Percentiles rank a stretch among this genome's conserved stretches.
Evolutionary conservation across 2,329 filamentous ascomycete genomes (phyloP).

Genomic region (Graphium sp.): DNA sequence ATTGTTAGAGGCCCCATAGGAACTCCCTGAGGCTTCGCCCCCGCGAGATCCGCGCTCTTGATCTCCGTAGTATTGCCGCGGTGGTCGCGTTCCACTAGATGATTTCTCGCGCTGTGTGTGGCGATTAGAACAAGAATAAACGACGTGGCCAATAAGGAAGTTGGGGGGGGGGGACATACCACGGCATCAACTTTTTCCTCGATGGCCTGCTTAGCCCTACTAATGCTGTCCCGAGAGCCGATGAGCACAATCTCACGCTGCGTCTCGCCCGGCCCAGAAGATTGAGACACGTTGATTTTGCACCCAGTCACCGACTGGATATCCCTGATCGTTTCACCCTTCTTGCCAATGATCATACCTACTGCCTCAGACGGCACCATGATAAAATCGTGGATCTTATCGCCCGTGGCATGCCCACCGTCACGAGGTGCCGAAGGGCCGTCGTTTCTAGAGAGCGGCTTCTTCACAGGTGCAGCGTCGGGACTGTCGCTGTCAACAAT

Average conservation of each 20-base stretch:
- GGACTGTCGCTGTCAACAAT: slow-evolving; percentile 85
- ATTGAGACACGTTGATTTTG: slow-evolving; percentile 86
- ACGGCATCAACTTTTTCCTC: slow-evolving; percentile 86
- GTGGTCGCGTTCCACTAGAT: slow-evolving; percentile 2
- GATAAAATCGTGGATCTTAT: slow-evolving; percentile 55
- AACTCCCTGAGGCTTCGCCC: slow-evolving; percentile 20
- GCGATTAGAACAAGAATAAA: neutral
- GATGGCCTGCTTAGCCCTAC: slow-evolving; percentile 66
- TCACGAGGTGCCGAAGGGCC: slow-evolving; percentile 14
- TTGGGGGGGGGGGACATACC: slow-evolving; percentile 30
- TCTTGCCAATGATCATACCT: slow-evolving; percentile 93
- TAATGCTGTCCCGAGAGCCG: slow-evolving; percentile 61
- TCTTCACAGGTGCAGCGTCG: slow-evolving; percentile 22
- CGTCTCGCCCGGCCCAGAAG: slow-evolving; percentile 58
- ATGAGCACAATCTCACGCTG: slow-evolving; percentile 79
- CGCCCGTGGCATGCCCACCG: slow-evolving; percentile 16
- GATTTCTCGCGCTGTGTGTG: neutral
- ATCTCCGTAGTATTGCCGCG: slow-evolving; percentile 2
- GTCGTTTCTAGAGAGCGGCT: slow-evolving; percentile 12
- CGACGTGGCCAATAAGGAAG: neutral
- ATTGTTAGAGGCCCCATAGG: slow-evolving; percentile 32
- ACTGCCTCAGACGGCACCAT: slow-evolving; percentile 81
- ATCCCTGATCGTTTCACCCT: slow-evolving; percentile 84
- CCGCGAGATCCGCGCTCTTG: slow-evolving; percentile 14
- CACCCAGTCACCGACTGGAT: slow-evolving; percentile 80